These are phyloP conservation scores for Aristolochia fimbriata DNA, from an alignment of 164 flowering plant genomes.

Conservation along the genomic window DNA sequence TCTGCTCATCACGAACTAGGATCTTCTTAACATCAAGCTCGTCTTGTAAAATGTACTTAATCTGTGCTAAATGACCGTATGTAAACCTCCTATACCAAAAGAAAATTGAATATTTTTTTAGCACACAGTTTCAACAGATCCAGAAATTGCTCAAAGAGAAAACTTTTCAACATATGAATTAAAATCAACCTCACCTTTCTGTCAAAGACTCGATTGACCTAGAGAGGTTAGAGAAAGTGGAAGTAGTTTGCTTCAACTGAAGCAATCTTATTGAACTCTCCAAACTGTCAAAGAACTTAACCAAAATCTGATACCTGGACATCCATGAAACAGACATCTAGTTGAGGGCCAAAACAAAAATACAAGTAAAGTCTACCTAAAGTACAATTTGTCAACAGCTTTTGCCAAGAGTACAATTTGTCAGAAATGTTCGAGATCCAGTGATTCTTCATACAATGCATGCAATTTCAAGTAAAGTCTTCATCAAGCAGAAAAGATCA, in stretches of 20 bases:
- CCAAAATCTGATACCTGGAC: conserved; percentile 34
- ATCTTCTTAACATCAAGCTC: conserved; percentile 46
- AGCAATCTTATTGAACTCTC: conserved; percentile 52
- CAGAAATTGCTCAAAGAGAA: background rate
- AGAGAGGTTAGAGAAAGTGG: conserved; percentile 46
- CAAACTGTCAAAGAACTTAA: conserved; percentile 27
- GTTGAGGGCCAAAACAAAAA: background rate
- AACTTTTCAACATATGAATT: background rate
- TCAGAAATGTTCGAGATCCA: background rate
- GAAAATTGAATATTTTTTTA: background rate
- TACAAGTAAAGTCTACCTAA: background rate
- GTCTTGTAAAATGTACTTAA: conserved; percentile 71
- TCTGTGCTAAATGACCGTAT: conserved; percentile 58
- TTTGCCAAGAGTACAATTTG: background rate
- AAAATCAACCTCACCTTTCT: conserved; percentile 45
- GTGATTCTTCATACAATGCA: background rate
- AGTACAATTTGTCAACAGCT: too few species aligned
- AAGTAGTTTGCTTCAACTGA: conserved; percentile 33
- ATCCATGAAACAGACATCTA: background rate
- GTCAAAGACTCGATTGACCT: conserved; percentile 43
- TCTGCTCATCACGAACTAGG: conserved; percentile 46
- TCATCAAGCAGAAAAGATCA: too few species aligned
- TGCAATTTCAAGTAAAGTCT: background rate
- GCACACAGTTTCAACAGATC: background rate
- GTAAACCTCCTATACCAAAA: conserved; percentile 58